Evolutionary conservation across 345 rosid species (phyloP).

Genomic region (Ceriops decandra): DNA sequence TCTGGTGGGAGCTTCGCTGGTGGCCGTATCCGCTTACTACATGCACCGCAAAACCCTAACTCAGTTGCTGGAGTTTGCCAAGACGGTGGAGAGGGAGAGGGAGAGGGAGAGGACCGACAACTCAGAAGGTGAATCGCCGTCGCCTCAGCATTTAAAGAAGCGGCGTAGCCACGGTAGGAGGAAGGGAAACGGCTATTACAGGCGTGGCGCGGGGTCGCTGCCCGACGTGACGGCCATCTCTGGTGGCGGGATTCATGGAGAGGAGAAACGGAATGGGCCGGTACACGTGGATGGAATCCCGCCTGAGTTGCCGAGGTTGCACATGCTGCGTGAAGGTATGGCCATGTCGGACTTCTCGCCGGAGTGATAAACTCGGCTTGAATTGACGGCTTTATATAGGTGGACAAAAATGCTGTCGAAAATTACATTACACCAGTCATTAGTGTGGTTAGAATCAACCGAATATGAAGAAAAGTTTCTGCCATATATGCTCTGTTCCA

Average conservation of each 20-base stretch:
- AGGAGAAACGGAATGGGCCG: conserved; percentile 64
- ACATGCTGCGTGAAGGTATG: conserved; percentile 78
- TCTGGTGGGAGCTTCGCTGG: conserved; percentile 89
- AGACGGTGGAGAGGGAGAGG: conserved; percentile 61
- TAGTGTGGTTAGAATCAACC: too few relatives aligned
- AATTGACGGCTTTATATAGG: conserved; percentile 4
- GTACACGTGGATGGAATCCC: conserved; percentile 69
- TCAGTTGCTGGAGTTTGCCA: conserved; percentile 88
- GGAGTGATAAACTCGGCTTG: conserved; percentile 24
- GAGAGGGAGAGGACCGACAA: conserved; percentile 38
- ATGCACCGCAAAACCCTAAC: conserved; percentile 93
- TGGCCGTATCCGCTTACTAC: conserved; percentile 83
- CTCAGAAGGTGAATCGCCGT: conserved; percentile 53
- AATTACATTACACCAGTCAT: neutral
- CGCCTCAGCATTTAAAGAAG: conserved; percentile 41
- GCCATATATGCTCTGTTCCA: too few relatives aligned
- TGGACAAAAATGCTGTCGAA: neutral
- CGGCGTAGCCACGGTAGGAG: conserved; percentile 42
- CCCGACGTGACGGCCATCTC: conserved; percentile 73
- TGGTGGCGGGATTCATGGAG: conserved; percentile 44
- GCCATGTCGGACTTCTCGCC: conserved; percentile 15
- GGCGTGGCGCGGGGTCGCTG: conserved; percentile 61
- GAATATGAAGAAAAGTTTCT: too few relatives aligned
- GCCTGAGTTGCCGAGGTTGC: conserved; percentile 75
- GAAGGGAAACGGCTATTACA: conserved; percentile 53